These are phyloP conservation scores for Amanita pseudoporphyria DNA, from an alignment of 768 basidiomycete genomes.

Conservation along the genomic window DNA sequence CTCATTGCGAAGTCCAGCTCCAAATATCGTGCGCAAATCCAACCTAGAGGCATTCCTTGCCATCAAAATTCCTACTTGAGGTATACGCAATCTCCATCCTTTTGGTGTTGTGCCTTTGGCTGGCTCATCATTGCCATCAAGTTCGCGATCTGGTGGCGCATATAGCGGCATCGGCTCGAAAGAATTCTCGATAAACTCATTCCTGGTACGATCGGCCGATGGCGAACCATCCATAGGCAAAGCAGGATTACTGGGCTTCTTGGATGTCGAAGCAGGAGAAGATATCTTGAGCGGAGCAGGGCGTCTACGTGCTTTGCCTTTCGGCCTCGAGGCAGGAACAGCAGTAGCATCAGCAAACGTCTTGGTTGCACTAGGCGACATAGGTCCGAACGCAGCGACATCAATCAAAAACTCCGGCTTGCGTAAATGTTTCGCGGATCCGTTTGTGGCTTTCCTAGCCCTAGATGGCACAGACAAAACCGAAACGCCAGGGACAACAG, in stretches of 20 bases:
- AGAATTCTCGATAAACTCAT: constrained; percentile 24
- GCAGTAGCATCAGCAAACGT: constrained; percentile 2
- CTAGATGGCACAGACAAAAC: constrained; percentile 29
- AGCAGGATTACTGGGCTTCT: constrained; percentile 9
- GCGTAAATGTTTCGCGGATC: constrained; percentile 20
- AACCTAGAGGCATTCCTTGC: constrained; percentile 1
- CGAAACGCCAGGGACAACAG: constrained; percentile 25
- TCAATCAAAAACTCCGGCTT: constrained; percentile 27
- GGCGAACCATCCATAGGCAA: constrained; percentile 7
- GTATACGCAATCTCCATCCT: neutral
- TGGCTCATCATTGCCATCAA: neutral
- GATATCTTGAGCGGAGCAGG: constrained; percentile 25
- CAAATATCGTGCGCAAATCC: constrained; percentile 3
- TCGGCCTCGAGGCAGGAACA: constrained; percentile 5
- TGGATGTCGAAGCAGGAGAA: constrained; percentile 11
- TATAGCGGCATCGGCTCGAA: constrained; percentile 18
- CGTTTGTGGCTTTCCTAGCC: constrained; percentile 17
- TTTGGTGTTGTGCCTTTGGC: neutral
- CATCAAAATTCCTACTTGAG: neutral
- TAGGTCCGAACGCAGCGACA: constrained; percentile 23
- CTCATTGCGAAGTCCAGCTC: neutral
- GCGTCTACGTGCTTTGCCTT: constrained; percentile 21
- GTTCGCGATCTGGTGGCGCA: neutral
- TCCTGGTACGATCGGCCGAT: constrained; percentile 11
- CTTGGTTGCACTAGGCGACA: constrained; percentile 12